Evolutionary conservation across 1,284 basidiomycete species (phyloP).

Genomic region (Boletus albobrunnescens): DNA sequence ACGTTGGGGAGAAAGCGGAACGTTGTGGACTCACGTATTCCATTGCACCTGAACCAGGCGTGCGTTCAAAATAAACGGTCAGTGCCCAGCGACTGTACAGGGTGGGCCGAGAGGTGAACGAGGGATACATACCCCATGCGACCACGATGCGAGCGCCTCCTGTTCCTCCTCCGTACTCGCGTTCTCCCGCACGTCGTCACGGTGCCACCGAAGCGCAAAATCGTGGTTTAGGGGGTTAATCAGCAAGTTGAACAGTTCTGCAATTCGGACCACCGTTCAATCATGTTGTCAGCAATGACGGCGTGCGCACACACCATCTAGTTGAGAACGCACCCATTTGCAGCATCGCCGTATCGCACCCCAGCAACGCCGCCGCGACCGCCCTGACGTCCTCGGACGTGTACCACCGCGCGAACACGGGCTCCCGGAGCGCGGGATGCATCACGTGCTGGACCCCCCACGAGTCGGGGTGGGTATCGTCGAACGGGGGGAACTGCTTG

Average conservation of each 20-base stretch:
- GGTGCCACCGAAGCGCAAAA: slow-evolving; percentile 80
- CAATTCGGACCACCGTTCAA: no score
- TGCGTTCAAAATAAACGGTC: not conserved
- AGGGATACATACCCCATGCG: slow-evolving; percentile 50
- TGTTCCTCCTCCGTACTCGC: slow-evolving; percentile 65
- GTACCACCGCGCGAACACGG: slow-evolving; percentile 65
- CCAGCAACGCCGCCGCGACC: slow-evolving; percentile 50
- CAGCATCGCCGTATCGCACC: slow-evolving; percentile 48
- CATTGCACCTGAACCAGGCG: slow-evolving; percentile 63
- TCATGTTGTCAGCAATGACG: no score
- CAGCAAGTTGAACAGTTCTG: slow-evolving; percentile 77
- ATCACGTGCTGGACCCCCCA: slow-evolving; percentile 83
- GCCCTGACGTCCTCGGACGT: slow-evolving; percentile 53
- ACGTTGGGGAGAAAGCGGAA: not conserved
- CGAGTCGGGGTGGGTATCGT: slow-evolving; percentile 52
- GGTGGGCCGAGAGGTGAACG: not conserved
- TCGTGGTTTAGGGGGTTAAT: slow-evolving; percentile 67
- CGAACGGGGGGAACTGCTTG: slow-evolving; percentile 77
- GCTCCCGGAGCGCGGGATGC: slow-evolving; percentile 67
- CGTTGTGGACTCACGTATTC: slow-evolving; percentile 57
- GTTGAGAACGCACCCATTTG: slow-evolving; percentile 60
- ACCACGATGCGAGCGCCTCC: slow-evolving; percentile 56
- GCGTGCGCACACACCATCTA: no score
- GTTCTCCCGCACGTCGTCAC: slow-evolving; percentile 70
- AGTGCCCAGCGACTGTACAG: no score